Base-by-base conservation (phyloP, 2,329 filamentous ascomycete genomes). In the Cercospora zeina region DNA sequence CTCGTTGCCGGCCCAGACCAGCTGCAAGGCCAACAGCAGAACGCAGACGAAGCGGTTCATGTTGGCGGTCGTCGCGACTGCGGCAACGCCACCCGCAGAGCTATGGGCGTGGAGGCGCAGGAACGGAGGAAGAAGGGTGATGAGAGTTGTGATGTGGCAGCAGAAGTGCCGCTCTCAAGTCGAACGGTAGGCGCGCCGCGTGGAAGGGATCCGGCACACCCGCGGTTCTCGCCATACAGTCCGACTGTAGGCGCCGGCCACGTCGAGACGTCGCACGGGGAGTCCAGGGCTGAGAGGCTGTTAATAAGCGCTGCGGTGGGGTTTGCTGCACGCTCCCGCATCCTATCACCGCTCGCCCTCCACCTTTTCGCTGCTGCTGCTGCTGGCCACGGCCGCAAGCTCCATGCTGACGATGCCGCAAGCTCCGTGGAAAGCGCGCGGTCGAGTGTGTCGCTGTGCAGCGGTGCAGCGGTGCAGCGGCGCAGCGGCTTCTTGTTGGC, bases 1-100 rank as follows among this genome's bases (percentile, higher is more conserved):
- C 5, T 16, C 21, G 54, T 67, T 54, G n/a, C 57, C 67, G n/a
- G 67, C 63, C 45, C 58, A 66, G 34, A 51, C 60, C 54, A 64
- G 62, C 45, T 51, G 54, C 27, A 65, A 36, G 34, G 60, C 24
- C 16, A 62, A 34, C 58, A 67, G 63, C n/a, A 65, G 21, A 54
- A 58, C 24, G 6, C 62, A 57, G n/a, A 62, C 33, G 19, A 58
- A 42, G 24, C 49, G 54, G 21, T 47, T 61, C 61, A 65, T 65
- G n/a, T 56, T 63, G 50, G 36, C 54, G 56, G 24, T 56, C 16
- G 47, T 53, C 30, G 37, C 45, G 13, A 19, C 51, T 50, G 50
- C 58, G 30, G 50, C 59, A 56, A 10, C 57, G 50, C 59, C 62
- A 55, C 58, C 58, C 39, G 34, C 31, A 49, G 42, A 59, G 47